Base-by-base conservation (phyloP, 441 rosid species). In the Biscutella laevigata region DNA sequence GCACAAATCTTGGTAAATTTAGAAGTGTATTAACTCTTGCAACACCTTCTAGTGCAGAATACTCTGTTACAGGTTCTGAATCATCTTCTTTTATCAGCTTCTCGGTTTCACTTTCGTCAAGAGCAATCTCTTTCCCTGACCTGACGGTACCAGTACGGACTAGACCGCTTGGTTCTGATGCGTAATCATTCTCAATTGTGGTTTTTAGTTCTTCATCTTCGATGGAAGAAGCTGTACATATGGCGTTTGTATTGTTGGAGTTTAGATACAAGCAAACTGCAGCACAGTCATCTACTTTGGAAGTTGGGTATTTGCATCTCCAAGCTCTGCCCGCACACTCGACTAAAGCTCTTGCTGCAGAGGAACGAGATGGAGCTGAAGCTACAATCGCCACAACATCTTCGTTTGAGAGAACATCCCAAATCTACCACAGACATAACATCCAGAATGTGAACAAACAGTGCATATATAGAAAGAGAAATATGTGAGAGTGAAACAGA, bases 11-110 rank as follows among this genome's bases (percentile, higher is more conserved):
- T 1, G 98, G 98, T 33, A 91, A 75, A 64, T 66, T 80, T 53
- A 88, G 42, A 13, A 88, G 80, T 19, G 96, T 86, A 71, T 88
- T 77, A 27, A 82, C 94, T 4, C 98, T 85, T 29, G 98, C 86
- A 6, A 88, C 96, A 54, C 98, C 98, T 79, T 88, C 95, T 2
- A 91, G 82, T 9, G 98, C 95, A 22, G 88, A 91, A 77, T 95
- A 91, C 44, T 82, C 95, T 30, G 58, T 66, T 43, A 74, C 85
- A 14, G 36, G 37, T 48, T 77, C 86, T 32, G 61, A 13, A 43
- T 62, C 88, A 8, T 72, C 69, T 64, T 68, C 67, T 34, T 48
- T 61, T 6, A 67, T 73, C 33, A 59, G 45, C 13, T 54, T 30
- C 3, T 75, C 83, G 6, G 69, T 80, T 62, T 71, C 82, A 32